Base-by-base conservation (phyloP, 2,329 filamentous ascomycete genomes). In the Fusarium sp. region DNA sequence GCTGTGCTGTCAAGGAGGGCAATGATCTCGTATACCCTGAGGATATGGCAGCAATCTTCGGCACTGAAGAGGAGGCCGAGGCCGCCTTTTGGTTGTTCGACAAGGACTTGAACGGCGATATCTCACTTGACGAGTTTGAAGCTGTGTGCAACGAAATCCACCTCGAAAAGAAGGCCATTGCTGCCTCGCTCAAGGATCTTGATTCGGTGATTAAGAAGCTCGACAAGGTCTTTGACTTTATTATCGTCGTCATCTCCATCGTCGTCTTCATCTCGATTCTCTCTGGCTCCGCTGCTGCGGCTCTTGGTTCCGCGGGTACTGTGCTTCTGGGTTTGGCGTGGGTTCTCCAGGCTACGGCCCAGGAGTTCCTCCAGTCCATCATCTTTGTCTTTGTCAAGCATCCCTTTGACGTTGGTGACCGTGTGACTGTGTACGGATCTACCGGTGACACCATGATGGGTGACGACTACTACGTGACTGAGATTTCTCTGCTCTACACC, bases 331-430 rank as follows among this genome's bases (percentile, higher is more conserved):
- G 93, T 53, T 82, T 97, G 2, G 93, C 92, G 0, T 98, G 94
- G 94, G 82, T 97, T 52, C 92, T 98, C 69, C 92, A 93, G 58
- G 91, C 91, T 1, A 97, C 94, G 0, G 94, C 94, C 0, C 93
- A 97, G 73, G 94, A 98, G 73, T 97, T 98, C 68, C 81, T 97
- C 3, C 93, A 97, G 77, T 97, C 93, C 9, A 87, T 94, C 72
- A 91, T 97, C 68, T 97, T 97, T 73, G 93, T 97, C 67, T 97
- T 97, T 70, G 89, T 97, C 78, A 97, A 97, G 80, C 94, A 98
- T 74, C 94, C 94, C 1, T 98, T 97, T 70, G 94, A 98, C 75
- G 93, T 97, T 5, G 94, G 94, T 50, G 94, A 98, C 74, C 89
- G 94, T 70, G 92, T 98, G 7, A 92, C 90, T 1, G 86, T 98